Percentiles rank a stretch among this genome's conserved stretches.
Evolutionary conservation across 768 basidiomycete genomes (phyloP).

Genomic region (Sporobolomyces pararoseus): DNA sequence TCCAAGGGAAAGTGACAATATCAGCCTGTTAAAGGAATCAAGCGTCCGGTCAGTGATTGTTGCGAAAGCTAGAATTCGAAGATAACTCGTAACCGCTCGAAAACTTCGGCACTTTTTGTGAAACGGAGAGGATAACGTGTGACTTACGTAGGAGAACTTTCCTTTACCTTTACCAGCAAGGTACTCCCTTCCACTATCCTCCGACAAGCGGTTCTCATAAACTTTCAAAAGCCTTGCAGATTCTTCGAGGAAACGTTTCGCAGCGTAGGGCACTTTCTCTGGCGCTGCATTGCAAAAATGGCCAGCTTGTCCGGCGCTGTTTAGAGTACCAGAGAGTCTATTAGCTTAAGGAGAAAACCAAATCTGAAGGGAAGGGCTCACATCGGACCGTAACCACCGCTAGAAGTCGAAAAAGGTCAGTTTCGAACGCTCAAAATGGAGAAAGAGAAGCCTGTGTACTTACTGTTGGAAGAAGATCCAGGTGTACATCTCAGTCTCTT

Average conservation of each 20-base stretch:
- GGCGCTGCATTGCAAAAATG: constrained; percentile 67
- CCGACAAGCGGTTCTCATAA: constrained; percentile 67
- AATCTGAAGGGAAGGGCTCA: not conserved
- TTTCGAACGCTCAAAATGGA: not conserved
- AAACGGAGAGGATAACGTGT: not conserved
- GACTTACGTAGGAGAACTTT: constrained; percentile 29
- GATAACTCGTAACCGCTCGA: not conserved
- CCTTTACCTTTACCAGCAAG: constrained; percentile 59
- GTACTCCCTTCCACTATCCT: constrained; percentile 60
- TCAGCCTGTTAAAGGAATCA: not conserved
- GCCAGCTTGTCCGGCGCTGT: constrained; percentile 55
- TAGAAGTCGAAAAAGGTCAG: not conserved
- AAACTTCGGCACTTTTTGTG: not conserved
- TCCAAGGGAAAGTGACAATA: constrained; percentile 32
- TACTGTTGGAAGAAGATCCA: constrained; percentile 75
- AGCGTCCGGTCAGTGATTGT: too few relatives aligned
- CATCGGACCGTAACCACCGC: constrained; percentile 38
- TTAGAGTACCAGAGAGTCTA: not conserved
- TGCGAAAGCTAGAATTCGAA: too few relatives aligned
- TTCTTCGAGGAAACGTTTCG: constrained; percentile 70
- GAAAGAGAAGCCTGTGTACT: not conserved
- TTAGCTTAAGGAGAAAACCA: not conserved
- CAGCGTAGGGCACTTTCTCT: constrained; percentile 56
- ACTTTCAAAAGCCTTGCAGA: constrained; percentile 79
- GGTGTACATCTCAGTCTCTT: constrained; percentile 54